Percentiles rank a stretch among this genome's conserved stretches.
Conservation (phyloP, 2,329 filamentous ascomycete species). For the Trichothecium roseum region DNA sequence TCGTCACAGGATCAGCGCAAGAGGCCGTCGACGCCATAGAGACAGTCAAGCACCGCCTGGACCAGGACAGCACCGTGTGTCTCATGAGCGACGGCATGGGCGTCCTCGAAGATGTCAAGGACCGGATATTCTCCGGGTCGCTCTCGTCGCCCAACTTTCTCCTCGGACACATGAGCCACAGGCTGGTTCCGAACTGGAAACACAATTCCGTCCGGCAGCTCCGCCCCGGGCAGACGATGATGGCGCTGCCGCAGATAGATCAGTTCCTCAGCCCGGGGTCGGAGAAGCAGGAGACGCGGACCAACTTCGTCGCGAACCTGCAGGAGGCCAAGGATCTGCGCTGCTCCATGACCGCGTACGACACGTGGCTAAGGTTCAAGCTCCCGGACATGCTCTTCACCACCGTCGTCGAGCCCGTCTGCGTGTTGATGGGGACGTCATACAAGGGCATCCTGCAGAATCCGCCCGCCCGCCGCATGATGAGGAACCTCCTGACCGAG, state of each 20-base stretch:
- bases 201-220: conserved; percentile 27
- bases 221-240: conserved; percentile 17
- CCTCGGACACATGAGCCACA: conserved; percentile 49
- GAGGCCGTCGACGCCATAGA: conserved; percentile 45
- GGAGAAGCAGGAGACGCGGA: conserved; percentile 9
- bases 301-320: conserved; percentile 13
- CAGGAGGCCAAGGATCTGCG: conserved; percentile 11
- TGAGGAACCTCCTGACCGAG: conserved; percentile 64
- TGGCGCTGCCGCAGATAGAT: conserved; percentile 14
- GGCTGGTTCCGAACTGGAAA: conserved; percentile 29
- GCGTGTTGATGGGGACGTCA: conserved; percentile 64
- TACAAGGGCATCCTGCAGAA: conserved; percentile 66
- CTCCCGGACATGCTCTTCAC: conserved; percentile 70
- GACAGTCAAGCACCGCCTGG: conserved; percentile 55
- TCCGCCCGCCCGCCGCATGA: conserved; percentile 50
- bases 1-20: conserved; percentile 52
- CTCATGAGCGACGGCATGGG: conserved; percentile 78
- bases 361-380: conserved; percentile 56
- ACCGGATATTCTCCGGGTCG: conserved; percentile 57
- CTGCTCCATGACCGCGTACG: conserved; percentile 12
- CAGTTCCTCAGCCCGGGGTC: conserved; percentile 5
- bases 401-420: conserved; percentile 70
- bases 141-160: conserved; percentile 63
- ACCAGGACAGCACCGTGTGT: conserved; percentile 58
- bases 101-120: conserved; percentile 66